Evolutionary conservation across 2,329 filamentous ascomycete genomes (phyloP).

Genomic region (Neonectria punicea): DNA sequence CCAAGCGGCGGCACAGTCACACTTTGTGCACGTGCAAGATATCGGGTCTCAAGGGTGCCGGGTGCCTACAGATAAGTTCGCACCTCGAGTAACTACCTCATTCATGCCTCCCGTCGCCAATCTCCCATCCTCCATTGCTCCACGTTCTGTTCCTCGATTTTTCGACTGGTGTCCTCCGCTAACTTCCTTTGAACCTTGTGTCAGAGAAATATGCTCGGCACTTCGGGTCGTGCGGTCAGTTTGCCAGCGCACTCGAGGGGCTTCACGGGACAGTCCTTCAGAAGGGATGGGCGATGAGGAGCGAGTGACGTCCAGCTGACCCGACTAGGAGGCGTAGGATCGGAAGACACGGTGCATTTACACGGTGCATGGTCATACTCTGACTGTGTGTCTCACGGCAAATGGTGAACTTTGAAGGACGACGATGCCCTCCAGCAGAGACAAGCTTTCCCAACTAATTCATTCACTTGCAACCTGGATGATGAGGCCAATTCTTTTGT

Average conservation of each 20-base stretch:
- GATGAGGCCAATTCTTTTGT: background rate
- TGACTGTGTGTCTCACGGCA: conserved; percentile 5
- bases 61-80: background rate
- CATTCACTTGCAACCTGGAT: background rate
- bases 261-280: conserved; percentile 2
- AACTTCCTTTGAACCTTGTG: background rate
- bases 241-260: conserved; percentile 6
- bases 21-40: conserved; percentile 11
- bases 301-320: conserved; percentile 18
- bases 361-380: background rate
- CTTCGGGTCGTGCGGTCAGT: conserved; percentile 1
- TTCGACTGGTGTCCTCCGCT: background rate
- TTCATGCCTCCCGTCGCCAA: conserved; percentile 13
- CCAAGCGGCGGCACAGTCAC: conserved; percentile 8
- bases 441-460: background rate
- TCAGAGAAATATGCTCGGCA: conserved; percentile 2
- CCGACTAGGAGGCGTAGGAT: conserved; percentile 1
- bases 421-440: background rate
- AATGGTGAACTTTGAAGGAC: background rate
- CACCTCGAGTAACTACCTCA: background rate
- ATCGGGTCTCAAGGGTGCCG: conserved; percentile 1
- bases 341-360: conserved; percentile 18
- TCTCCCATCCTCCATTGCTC: background rate
- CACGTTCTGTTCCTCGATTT: conserved; percentile 1
- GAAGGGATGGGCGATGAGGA: conserved; percentile 19